A percentile compares a stretch with the other conserved stretches of the same genome.
phyloP scores from a whole-genome alignment of 2,329 filamentous ascomycete genomes.

The Cladosporium sp. region DNA sequence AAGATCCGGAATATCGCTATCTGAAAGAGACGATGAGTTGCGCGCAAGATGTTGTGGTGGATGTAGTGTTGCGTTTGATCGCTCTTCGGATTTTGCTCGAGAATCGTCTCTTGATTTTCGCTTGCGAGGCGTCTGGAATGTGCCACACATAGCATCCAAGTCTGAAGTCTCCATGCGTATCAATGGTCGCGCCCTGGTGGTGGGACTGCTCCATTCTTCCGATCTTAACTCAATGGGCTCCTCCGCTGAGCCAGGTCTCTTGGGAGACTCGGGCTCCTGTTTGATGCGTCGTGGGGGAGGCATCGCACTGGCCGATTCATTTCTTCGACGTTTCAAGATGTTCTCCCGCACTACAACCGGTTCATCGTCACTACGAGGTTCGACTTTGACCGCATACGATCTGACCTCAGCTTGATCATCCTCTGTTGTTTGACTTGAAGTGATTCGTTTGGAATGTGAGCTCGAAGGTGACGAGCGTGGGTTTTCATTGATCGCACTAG shows the following conservation, averaged over 20 bases:
- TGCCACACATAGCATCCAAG: constrained; percentile 40
- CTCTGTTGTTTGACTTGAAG: constrained; percentile 50
- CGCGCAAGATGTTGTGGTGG: neutral
- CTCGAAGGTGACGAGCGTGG: neutral
- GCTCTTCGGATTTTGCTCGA: constrained; percentile 16
- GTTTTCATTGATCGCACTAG: neutral
- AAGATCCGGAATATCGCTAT: constrained; percentile 15
- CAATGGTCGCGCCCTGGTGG: constrained; percentile 26
- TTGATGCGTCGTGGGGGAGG: constrained; percentile 31
- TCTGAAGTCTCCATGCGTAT: constrained; percentile 47
- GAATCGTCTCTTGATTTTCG: neutral
- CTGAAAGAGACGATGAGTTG: constrained; percentile 19
- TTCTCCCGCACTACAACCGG: constrained; percentile 47
- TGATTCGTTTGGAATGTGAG: constrained; percentile 22
- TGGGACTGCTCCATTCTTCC: constrained; percentile 43
- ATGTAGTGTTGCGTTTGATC: neutral
- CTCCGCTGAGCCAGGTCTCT: constrained; percentile 19
- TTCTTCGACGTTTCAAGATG: constrained; percentile 47
- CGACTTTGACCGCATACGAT: constrained; percentile 5
- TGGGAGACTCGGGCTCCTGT: constrained; percentile 31
- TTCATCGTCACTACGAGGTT: constrained; percentile 33
- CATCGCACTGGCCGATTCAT: constrained; percentile 25
- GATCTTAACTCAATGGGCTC: constrained; percentile 42
- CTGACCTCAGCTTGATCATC: constrained; percentile 26
- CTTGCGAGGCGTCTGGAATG: constrained; percentile 17